Base-by-base conservation (phyloP, 257 asterid genomes). In the Forsythia viridissima region DNA sequence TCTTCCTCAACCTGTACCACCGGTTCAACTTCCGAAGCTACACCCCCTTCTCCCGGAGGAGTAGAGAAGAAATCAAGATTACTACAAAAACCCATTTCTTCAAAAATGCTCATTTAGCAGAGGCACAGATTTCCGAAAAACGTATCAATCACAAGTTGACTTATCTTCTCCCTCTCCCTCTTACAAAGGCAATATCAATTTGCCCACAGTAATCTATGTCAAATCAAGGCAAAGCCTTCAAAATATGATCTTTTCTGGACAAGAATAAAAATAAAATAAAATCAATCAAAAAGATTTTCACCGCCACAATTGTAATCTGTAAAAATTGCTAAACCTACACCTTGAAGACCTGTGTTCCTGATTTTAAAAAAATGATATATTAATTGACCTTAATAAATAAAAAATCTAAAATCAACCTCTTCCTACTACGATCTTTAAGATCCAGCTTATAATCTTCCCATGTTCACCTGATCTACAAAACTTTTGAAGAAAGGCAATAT, bases 81-180 rank as follows among this genome's bases (percentile, higher is more conserved):
- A 72, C 80, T 89, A 59, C 72, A 77, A 44, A 86, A 90, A 18
- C 85, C 85, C 87, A 88, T 86, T 44, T 88, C 91, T 79, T 88
- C 92, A 55, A 88, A 86, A 36, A 85, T 78, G 18, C 88, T 83
- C 94, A 90, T 83, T 70, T 74, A 16, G 72, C 80, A n/a, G 13
- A 57, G 9, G 24, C 72, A 57, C 66, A 4, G 5, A 40, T 21
- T 13, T 65, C 52, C 59, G 15, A 24, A 40, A 52, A 43, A 73
- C 37, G 43, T 18, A 78, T 48, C 38, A 40, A 73, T 40, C 79
- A 34, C 81, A 30, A 71, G 70, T 36, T 34, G 74, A 70, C 39
- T 68, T 72, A 70, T 41, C 11, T 37, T n/a, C 76, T 36, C 65
- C 72, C 80, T 75, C 76, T 44, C 79, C 79, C 44, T 72, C 71